Base-by-base conservation (phyloP, 495 filamentous ascomycete species). In the Hyaloscypha hepaticicola region DNA sequence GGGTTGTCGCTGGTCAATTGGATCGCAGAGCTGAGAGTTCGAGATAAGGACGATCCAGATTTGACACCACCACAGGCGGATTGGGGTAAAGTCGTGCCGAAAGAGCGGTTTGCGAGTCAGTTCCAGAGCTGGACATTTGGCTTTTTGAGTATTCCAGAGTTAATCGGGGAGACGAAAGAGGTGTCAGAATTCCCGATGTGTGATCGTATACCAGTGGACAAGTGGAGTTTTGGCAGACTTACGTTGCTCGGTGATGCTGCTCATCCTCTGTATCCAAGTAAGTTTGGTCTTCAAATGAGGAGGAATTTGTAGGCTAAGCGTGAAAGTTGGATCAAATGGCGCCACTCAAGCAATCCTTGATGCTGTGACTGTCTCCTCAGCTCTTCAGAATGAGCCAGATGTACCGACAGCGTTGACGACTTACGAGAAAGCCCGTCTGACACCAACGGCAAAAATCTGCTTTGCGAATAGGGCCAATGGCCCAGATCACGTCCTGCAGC, bases 1-100 rank as follows among this genome's bases (percentile, higher is more conserved):
- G 73, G 73, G 22, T 45, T 53, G n/a, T 68, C 64, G 25, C 59
- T 75, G 14, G 70, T 75, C 19, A 73, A 75, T 49, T 75, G 73
- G 73, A 73, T 75, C 48, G 69, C 69, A 25, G 71, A 73, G 52
- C 52, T 73, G 27, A 56, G 73, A 27, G 66, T 73, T 12, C 27
- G 72, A 14, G 67, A 63, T 21, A 70, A 75, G 49, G 64, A 71
- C 45, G 72, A 75, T 59, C 72, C 72, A 28, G 73, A 75, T 55
- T 21, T 66, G 1, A 72, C 72, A 19, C 73, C 73, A 21, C 73
- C 73, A 2, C 61, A 61, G n/a, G 70, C 70, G 27, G 70, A 73
- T 60, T 64, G 34, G 53, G 61, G 61, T 12, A 64, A 58, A 51
- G 49, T 45, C 7, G 61, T 64, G 7, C 24, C 52, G 3, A 58